Evolutionary conservation across 2,329 filamentous ascomycete species (phyloP).

Genomic region (Rhinocladiella similis): DNA sequence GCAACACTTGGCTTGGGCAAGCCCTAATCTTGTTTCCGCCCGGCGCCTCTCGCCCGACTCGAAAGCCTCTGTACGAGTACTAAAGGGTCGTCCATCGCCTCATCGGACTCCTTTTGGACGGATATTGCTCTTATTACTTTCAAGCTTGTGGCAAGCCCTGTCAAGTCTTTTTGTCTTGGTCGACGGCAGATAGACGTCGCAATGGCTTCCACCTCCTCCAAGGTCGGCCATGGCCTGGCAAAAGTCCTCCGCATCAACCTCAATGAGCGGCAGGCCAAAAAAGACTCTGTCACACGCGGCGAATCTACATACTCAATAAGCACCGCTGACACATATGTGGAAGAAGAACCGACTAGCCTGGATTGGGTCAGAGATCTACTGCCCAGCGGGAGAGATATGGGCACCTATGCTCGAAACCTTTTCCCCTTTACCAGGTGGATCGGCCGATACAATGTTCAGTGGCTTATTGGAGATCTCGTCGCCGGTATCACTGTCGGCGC

Average conservation of each 20-base stretch:
- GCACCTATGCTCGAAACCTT: slow-evolving; percentile 66
- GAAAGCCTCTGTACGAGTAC: background rate
- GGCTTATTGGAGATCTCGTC: slow-evolving; percentile 85
- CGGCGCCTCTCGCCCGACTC: background rate
- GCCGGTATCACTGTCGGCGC: slow-evolving; percentile 76
- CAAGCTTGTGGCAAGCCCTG: slow-evolving; percentile 8
- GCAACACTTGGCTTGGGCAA: slow-evolving; percentile 6
- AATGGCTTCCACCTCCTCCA: slow-evolving; percentile 43
- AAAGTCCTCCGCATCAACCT: slow-evolving; percentile 82
- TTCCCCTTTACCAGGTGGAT: slow-evolving; percentile 96
- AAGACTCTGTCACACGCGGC: slow-evolving; percentile 68
- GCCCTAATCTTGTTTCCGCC: background rate
- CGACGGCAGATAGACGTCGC: slow-evolving; percentile 2
- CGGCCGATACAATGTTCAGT: slow-evolving; percentile 80
- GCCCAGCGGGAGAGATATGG: slow-evolving; percentile 58
- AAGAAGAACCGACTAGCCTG: slow-evolving; percentile 71
- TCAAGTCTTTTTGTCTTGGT: background rate
- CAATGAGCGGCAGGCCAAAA: slow-evolving; percentile 58
- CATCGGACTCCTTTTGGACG: background rate
- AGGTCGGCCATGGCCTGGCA: slow-evolving; percentile 71
- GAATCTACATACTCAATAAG: slow-evolving; percentile 76
- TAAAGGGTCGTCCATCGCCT: background rate
- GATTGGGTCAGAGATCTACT: slow-evolving; percentile 70
- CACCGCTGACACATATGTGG: slow-evolving; percentile 76
- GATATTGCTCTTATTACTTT: background rate